Evolutionary conservation across 1,284 basidiomycete species (phyloP), one percentile per base, ranked within the genome.

Genomic region (Trichosporon coremiiforme): DNA sequence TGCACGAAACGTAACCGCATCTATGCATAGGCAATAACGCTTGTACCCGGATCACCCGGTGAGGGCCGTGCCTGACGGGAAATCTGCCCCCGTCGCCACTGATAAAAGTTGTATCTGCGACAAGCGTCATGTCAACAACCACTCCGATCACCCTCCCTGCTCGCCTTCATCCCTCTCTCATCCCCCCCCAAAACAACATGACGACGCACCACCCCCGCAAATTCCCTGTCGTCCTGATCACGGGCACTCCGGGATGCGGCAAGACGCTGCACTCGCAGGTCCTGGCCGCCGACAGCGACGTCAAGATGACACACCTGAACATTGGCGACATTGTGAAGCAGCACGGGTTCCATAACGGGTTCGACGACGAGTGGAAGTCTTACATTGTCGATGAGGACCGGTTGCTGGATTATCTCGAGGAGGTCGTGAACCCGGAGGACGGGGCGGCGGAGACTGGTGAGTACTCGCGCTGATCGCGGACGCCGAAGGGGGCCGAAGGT

Each of bases 301-400:
- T 90, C 73, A 89, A 89, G 0, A 83, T 95, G 68, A 86, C 85
- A 75, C 91, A 97, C 81, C 88, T 99, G 80, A 96, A 98, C 78
- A 47, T 99, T 53, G 91, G 94, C 41, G 90, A 96, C 65, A 86
- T 91, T 75, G 92, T 98, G 71, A 98, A 97, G 84, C 89, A 91
- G 75, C 88, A 90, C 70, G 88, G 86, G 0, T 87, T 97, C 25
- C 91, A 95, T 80, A 89, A 92, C 74, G 89, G 91, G 0, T 98
- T 89, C 80, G 92, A 98, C 79, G 96, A 94, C 36, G 93, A 97
- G 81, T 98, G 95, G 96, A 90, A 96, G 80, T 90, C 89, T 68
- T 97, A 93, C 83, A 91, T 90, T 2, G 92, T 98, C 2, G 94
- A 99, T 80, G 97, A 99, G 82, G 97, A 99, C 85, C 91, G 92